Evolutionary conservation across 768 basidiomycete genomes (phyloP), one percentile per base, ranked within the genome.

Genomic region (Sporobolomyces phaffii): DNA sequence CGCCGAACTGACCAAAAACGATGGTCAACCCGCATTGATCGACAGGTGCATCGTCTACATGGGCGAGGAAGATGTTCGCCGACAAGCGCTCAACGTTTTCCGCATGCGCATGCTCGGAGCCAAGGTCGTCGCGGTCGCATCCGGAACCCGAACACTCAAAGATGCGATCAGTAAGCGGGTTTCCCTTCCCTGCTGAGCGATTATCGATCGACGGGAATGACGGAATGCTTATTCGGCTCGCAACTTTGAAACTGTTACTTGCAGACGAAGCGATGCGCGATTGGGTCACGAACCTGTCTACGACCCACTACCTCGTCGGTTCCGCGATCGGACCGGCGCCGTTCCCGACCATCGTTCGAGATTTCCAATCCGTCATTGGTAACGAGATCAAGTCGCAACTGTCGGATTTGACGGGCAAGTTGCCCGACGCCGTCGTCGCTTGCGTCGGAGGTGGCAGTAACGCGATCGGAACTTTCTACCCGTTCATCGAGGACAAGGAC

Each of bases 361-460:
- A 99, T 78, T 98, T 93, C 84, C 96, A 99, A 77, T 86, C 87
- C 72, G 84, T 98, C 41, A 99, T 99, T 72, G 88, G 94, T 4
- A 81, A 87, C 76, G 96, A 99, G 79, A 96, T 98, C 80, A 98
- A 91, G 79, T 79, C 80, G 22, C 96, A 98, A 78, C 77, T 98
- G 69, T 78, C 83, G 58, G 86, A 84, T 58, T 79, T 78, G 48
- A 82, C 81, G 49, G 88, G 89, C 26, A 96, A 93, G 78, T 84
- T 98, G 6, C 96, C 94, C 11, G 92, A 98, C 72, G 89, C 84
- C 6, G 85, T 99, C 48, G 88, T 98, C 8, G 96, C 96, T 29
- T 99, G 96, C 77, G 96, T 98, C 47, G 96, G 96, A 31, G 96
- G 96, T 52, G 96, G 96, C 15, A 90, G 87, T 77, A 98, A 99